Evolutionary conservation across 768 basidiomycete species (phyloP), one percentile per base, ranked within the genome.

Genomic region (Mycena maculata): DNA sequence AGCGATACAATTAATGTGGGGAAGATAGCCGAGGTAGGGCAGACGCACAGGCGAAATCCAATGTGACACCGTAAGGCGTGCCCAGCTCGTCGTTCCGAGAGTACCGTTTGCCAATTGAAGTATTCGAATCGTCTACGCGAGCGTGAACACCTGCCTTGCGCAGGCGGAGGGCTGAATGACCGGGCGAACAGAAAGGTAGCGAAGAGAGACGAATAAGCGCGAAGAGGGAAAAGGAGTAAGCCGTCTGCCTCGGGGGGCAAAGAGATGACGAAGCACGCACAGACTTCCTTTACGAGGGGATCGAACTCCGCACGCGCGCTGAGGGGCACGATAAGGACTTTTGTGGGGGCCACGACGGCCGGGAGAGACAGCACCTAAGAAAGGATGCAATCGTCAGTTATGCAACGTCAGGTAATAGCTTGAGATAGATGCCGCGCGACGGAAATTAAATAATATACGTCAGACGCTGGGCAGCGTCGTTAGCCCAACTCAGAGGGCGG

Each of bases 61-160:
- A 85, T 2, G 98, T 99, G 63, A 97, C 86, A 54, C 97, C 98
- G 79, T 92, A 99, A 2, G 98, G 98, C 31, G 98, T 99, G 69
- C 98, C 98, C 48, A 99, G 87, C 81, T 99, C 98, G 80, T 99
- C 98, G 80, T 99, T 99, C 64, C 98, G 89, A 15, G 98, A 90
- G 80, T 99, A 99, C 16, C 97, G 95, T 82, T 94, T 96, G 44
- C 98, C 98, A 75, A 99, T 99, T 10, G 94, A 92, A 36, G 92
- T 90, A 72, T 92, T 93, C 25, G 96, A 99, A 76, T 99, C 97
- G 77, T 99, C 98, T 3, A 99, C 96, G 56, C 96, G 88, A 52
- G 94, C 91, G 76, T 95, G 94, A 58, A 99, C 87, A 67, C 98
- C 97, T 10, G 91, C 92, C 75, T 86, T 86, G 71, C 98, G 92